These are phyloP conservation scores for Curvularia sp. DNA, from an alignment of 2,329 filamentous ascomycete species.

Conservation along the genomic window DNA sequence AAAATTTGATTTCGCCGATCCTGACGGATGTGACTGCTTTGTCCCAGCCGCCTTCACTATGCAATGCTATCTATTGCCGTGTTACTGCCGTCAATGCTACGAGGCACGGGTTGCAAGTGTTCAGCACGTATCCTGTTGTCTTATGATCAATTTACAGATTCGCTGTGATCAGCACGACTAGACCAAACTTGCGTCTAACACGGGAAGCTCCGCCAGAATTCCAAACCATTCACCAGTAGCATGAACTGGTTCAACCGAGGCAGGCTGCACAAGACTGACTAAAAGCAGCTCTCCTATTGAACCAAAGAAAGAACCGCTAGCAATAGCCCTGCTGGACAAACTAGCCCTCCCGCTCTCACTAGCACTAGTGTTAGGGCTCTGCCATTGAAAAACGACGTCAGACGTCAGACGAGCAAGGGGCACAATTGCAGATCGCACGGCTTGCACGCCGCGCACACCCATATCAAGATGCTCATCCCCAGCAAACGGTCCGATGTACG, in stretches of 20 bases:
- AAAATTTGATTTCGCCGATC: background rate
- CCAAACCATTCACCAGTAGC: background rate
- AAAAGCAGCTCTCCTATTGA: background rate
- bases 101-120: background rate
- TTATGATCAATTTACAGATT: background rate
- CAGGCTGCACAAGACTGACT: background rate
- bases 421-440: background rate
- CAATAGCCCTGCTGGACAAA: background rate
- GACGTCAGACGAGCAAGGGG: background rate
- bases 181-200: background rate
- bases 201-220: background rate
- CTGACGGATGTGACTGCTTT: background rate
- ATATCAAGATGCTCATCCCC: background rate
- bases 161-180: background rate
- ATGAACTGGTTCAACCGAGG: background rate
- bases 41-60: background rate
- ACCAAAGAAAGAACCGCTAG: background rate
- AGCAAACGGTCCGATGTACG: background rate
- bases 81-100: background rate
- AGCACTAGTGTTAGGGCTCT: background rate
- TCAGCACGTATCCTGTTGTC: background rate
- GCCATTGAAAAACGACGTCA: background rate
- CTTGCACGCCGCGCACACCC: background rate
- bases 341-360: background rate
- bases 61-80: background rate